Evolutionary conservation across 1,139 yeast species (phyloP).

Genomic region (Magnusiomyces suaveolens): DNA sequence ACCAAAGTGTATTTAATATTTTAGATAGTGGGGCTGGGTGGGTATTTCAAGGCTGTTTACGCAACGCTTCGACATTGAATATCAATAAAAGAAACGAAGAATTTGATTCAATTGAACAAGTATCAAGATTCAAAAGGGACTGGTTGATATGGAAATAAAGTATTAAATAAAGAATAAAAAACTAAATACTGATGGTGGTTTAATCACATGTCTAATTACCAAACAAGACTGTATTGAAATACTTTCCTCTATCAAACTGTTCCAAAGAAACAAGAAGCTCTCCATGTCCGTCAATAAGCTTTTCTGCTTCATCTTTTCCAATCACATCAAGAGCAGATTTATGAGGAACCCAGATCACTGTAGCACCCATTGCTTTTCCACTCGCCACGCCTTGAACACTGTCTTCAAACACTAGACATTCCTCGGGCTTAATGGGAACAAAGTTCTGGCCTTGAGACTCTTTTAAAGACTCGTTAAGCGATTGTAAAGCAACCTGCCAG

Average conservation of each 20-base stretch:
- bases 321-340: constrained; percentile 51
- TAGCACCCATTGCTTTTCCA: constrained; percentile 76
- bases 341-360: constrained; percentile 90
- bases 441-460: constrained; percentile 17
- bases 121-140: neutral
- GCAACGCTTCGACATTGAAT: too few species aligned
- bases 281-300: constrained; percentile 46
- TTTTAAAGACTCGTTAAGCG: constrained; percentile 43
- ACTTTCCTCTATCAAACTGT: constrained; percentile 47
- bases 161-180: too few species aligned
- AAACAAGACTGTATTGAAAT: too few species aligned
- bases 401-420: constrained; percentile 87
- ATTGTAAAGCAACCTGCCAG: constrained; percentile 70
- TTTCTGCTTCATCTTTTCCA: constrained; percentile 33
- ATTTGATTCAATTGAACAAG: too few species aligned
- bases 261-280: constrained; percentile 45
- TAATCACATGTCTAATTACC: too few species aligned
- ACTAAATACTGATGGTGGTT: too few species aligned
- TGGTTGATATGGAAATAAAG: neutral
- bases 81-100: too few species aligned
- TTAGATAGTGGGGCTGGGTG: too few species aligned
- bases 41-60: too few species aligned
- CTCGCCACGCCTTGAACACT: constrained; percentile 83
- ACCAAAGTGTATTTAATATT: too few species aligned
- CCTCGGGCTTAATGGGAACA: constrained; percentile 35